Evolutionary conservation across 768 basidiomycete genomes (phyloP).

Genomic region (Trametopsis cervina): DNA sequence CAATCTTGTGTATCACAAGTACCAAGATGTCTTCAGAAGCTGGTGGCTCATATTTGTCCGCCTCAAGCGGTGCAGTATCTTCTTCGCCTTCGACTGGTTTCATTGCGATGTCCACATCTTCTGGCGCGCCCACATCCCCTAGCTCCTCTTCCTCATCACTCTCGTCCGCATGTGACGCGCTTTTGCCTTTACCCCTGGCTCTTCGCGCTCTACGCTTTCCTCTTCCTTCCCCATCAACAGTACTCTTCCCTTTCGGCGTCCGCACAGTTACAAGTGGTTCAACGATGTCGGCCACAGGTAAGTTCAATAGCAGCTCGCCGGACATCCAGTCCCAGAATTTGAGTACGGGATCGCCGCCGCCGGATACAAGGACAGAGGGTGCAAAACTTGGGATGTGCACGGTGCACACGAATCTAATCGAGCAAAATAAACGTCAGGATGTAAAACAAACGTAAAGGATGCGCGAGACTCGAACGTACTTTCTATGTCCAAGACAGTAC

Average conservation of each 20-base stretch:
- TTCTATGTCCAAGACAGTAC: constrained; percentile 80
- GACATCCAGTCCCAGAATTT: constrained; percentile 78
- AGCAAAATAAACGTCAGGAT: constrained; percentile 2
- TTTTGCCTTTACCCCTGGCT: constrained; percentile 17
- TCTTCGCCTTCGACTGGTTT: constrained; percentile 7
- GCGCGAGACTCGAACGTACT: constrained; percentile 50
- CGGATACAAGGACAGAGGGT: constrained; percentile 59
- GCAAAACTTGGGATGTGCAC: constrained; percentile 56
- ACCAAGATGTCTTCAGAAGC: constrained; percentile 26
- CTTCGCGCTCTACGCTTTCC: constrained; percentile 13
- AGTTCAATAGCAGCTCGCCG: constrained; percentile 45
- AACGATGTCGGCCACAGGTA: constrained; percentile 39
- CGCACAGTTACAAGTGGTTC: constrained; percentile 33
- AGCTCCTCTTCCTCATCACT: constrained; percentile 13
- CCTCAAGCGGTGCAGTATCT: constrained; percentile 9
- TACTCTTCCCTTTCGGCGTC: constrained; percentile 23
- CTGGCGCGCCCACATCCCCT: constrained; percentile 23
- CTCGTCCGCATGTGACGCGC: constrained; percentile 12
- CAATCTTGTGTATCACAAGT: constrained; percentile 54
- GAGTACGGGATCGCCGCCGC: constrained; percentile 76
- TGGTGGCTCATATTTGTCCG: constrained; percentile 12
- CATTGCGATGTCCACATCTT: constrained; percentile 17
- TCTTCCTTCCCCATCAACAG: constrained; percentile 18
- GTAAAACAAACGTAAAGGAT: too few relatives aligned
- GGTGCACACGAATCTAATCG: constrained; percentile 71